These are phyloP conservation scores for Cenchrus fungigraminus DNA, from an alignment of 176 grass and related monocot species.

Conservation along the genomic window DNA sequence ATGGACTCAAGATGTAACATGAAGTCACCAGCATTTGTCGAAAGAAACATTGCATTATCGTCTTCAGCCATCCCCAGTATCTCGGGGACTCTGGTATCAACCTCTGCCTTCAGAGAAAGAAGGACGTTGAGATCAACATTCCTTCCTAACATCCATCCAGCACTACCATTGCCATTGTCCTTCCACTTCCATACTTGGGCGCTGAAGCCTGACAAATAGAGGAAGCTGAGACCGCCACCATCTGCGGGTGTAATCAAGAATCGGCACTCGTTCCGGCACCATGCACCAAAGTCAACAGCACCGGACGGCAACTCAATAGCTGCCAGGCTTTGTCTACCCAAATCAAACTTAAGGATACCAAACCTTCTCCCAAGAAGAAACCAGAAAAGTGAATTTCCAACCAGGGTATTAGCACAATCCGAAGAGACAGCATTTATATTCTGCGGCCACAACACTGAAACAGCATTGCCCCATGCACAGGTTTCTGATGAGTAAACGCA, in stretches of 20 bases:
- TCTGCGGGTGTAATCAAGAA: background rate
- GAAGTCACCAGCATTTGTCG: no score
- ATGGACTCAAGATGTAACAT: background rate
- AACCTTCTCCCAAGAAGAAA: background rate
- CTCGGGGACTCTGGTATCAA: background rate
- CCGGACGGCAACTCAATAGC: background rate
- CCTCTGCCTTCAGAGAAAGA: background rate
- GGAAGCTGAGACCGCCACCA: background rate
- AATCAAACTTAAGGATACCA: constrained; percentile 2
- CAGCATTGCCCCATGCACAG: background rate
- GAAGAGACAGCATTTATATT: background rate
- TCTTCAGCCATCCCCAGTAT: background rate
- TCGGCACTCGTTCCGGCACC: no score
- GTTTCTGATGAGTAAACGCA: constrained; percentile 25
- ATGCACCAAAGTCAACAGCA: background rate
- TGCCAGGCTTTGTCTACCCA: background rate
- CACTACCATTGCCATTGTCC: background rate
- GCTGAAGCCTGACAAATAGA: background rate
- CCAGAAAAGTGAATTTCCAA: background rate
- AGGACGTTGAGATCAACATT: background rate
- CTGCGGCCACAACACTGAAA: background rate
- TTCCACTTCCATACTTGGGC: background rate
- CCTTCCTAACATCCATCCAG: background rate
- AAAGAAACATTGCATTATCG: background rate
- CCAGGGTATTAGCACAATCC: background rate